Evolutionary conservation across 768 basidiomycete species (phyloP).

Genomic region (Russula emetica): DNA sequence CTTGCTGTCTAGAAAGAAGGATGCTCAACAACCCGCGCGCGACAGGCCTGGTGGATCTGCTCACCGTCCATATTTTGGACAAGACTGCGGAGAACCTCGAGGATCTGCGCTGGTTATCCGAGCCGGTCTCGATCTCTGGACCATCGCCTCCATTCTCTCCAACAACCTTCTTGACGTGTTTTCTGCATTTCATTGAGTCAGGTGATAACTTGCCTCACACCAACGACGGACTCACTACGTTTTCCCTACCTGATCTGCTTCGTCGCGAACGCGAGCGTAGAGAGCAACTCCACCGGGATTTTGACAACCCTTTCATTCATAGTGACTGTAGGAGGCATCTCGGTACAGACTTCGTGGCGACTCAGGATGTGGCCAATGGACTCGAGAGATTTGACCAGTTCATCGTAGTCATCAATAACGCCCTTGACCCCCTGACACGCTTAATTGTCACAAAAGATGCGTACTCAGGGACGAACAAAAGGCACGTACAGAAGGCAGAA

Average conservation of each 20-base stretch:
- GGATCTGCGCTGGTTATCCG: background rate
- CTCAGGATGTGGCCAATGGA: too few relatives aligned
- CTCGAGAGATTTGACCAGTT: background rate
- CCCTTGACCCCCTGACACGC: background rate
- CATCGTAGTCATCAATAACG: background rate
- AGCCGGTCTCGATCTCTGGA: background rate
- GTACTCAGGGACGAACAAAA: background rate
- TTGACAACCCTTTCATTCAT: background rate
- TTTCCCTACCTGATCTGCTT: background rate
- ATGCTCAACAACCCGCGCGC: too few relatives aligned
- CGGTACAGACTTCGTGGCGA: too few relatives aligned
- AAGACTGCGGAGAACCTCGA: background rate
- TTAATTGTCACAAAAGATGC: background rate
- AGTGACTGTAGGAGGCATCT: too few relatives aligned
- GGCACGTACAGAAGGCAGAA: background rate
- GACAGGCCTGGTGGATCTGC: too few relatives aligned
- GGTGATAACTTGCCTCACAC: background rate
- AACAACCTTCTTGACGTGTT: too few relatives aligned
- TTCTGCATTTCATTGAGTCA: background rate
- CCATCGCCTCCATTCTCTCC: too few relatives aligned
- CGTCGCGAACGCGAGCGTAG: background rate
- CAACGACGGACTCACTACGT: background rate
- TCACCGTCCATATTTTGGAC: background rate
- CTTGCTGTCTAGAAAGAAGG: too few relatives aligned
- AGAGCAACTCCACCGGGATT: background rate